Conservation (phyloP, 2,329 filamentous ascomycete genomes). For the Bimuria novae-zelandiae region DNA sequence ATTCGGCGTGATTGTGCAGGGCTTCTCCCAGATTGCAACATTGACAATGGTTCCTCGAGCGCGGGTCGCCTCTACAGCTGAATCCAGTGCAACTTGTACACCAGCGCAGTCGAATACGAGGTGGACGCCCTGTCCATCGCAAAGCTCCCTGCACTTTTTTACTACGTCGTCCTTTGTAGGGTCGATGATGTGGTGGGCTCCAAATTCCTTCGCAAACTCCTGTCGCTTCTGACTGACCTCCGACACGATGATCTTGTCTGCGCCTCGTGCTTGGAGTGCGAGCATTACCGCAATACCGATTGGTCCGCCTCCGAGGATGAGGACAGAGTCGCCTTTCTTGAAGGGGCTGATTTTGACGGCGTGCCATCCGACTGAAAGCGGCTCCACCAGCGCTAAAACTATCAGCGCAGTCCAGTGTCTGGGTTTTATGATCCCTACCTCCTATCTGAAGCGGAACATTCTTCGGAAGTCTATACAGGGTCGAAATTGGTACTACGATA, state of each 20-base stretch:
- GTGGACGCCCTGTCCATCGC: slow-evolving; percentile 53
- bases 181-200: slow-evolving; percentile 58
- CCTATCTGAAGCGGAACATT: slow-evolving; percentile 58
- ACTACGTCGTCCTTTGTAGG: slow-evolving; percentile 56
- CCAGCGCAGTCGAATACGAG: slow-evolving; percentile 60
- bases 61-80: slow-evolving; percentile 54
- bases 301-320: slow-evolving; percentile 53
- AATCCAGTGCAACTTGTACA: slow-evolving; percentile 56
- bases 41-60: slow-evolving; percentile 59
- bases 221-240: slow-evolving; percentile 56
- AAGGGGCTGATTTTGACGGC: slow-evolving; percentile 57
- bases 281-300: slow-evolving; percentile 50
- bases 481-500: slow-evolving; percentile 54
- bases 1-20: slow-evolving; percentile 55
- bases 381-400: slow-evolving; percentile 55
- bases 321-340: slow-evolving; percentile 51
- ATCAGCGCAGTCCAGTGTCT: background rate
- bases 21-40: slow-evolving; percentile 61
- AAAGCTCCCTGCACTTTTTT: slow-evolving; percentile 49
- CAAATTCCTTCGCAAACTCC: slow-evolving; percentile 56
- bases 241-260: slow-evolving; percentile 58
- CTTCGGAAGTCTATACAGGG: slow-evolving; percentile 55
- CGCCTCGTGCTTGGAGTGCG: slow-evolving; percentile 50
- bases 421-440: slow-evolving; percentile 27
- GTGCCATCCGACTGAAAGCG: slow-evolving; percentile 61